phyloP scores from a whole-genome alignment of 1,284 basidiomycete species.

The Bjerkandera adusta region DNA sequence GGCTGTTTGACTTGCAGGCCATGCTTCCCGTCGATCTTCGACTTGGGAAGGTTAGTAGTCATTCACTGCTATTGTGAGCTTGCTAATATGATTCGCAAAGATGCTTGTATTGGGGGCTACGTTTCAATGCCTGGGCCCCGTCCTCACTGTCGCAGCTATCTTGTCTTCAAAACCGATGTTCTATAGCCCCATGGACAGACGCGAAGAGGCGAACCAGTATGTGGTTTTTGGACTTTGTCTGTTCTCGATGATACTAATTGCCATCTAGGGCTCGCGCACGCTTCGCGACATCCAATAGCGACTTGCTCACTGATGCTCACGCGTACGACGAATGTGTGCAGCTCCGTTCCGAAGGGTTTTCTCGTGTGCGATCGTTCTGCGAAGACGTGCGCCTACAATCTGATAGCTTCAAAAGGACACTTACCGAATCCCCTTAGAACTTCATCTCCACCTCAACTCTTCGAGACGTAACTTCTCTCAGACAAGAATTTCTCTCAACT shows the following conservation, averaged over 20 bases:
- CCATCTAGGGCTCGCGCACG: constrained; percentile 60
- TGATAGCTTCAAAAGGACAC: not conserved
- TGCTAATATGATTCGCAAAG: constrained; percentile 34
- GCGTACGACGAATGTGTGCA: constrained; percentile 72
- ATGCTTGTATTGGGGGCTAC: constrained; percentile 85
- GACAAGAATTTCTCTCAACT: constrained; percentile 75
- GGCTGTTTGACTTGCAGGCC: constrained; percentile 45
- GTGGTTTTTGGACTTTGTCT: constrained; percentile 17
- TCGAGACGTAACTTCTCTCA: constrained; percentile 81
- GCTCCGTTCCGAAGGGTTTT: constrained; percentile 49
- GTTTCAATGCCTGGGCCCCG: constrained; percentile 75
- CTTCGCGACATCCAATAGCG: constrained; percentile 77
- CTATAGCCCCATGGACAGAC: constrained; percentile 75
- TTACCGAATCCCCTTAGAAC: constrained; percentile 49
- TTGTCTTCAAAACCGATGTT: constrained; percentile 90
- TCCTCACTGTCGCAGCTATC: constrained; percentile 81
- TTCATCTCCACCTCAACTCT: constrained; percentile 79
- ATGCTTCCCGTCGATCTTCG: constrained; percentile 88
- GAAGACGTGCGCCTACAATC: constrained; percentile 42
- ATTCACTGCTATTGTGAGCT: not conserved
- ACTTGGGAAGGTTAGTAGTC: constrained; percentile 68
- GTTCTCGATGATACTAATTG: not conserved
- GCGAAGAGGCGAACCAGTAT: constrained; percentile 76
- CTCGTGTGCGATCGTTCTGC: constrained; percentile 65
- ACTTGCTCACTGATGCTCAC: constrained; percentile 79